A percentile compares a stretch with the other conserved stretches of the same genome.
Conservation (phyloP, 2,329 filamentous ascomycete genomes). For the Laburnicola sp. region DNA sequence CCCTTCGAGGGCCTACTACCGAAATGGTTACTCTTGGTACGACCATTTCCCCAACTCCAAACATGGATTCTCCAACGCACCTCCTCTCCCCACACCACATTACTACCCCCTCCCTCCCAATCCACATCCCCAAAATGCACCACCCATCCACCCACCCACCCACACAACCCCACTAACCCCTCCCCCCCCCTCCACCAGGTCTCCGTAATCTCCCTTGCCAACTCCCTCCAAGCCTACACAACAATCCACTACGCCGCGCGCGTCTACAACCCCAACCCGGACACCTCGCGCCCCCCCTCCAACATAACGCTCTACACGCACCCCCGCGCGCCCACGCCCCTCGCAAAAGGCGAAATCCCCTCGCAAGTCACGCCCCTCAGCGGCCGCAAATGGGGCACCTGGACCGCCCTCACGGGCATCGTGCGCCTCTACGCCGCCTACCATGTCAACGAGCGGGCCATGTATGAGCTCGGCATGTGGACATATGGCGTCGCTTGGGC, state of each 20-base stretch:
- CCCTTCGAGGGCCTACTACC: conserved; percentile 58
- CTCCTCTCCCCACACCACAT: too few species aligned
- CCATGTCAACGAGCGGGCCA: conserved; percentile 69
- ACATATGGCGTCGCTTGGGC: conserved; percentile 77
- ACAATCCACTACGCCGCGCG: conserved; percentile 82
- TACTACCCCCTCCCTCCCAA: too few species aligned
- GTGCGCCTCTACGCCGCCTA: conserved; percentile 84
- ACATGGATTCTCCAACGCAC: too few species aligned
- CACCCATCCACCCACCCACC: too few species aligned
- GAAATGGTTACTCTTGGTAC: conserved; percentile 67
- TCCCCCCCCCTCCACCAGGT: conserved; percentile 57
- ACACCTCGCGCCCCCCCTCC: conserved; percentile 45
- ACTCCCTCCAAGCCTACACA: conserved; percentile 80
- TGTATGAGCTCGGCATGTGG: conserved; percentile 81
- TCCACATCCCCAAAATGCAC: too few species aligned
- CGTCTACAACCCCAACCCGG: conserved; percentile 72
- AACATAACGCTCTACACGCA: conserved; percentile 55
- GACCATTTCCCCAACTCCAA: conserved; percentile 28
- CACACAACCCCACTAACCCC: conserved; percentile 1
- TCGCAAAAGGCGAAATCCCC: conserved; percentile 22
- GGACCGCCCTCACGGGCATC: conserved; percentile 77
- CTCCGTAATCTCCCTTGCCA: conserved; percentile 78
- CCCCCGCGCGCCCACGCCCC: conserved; percentile 33
- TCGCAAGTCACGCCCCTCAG: conserved; percentile 71
- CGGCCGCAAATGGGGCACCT: conserved; percentile 81